Conservation (phyloP, 768 basidiomycete species). For the Nevesoporus exiguus region DNA sequence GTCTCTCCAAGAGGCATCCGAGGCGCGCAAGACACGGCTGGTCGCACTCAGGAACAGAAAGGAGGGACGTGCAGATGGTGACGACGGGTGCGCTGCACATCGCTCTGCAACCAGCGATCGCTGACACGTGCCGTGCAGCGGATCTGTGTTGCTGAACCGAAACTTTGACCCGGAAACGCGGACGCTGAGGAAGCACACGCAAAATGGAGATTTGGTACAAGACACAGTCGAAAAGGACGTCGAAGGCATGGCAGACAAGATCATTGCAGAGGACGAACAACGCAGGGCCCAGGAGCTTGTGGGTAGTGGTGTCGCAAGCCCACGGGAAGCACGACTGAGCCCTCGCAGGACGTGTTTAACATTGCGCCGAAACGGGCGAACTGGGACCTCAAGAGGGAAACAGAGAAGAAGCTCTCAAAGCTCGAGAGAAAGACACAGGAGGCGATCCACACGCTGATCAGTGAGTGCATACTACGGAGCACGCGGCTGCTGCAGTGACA, state of each 20-base stretch:
- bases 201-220: slow-evolving; percentile 54
- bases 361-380: slow-evolving; percentile 97
- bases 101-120: not conserved
- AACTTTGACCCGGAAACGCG: slow-evolving; percentile 92
- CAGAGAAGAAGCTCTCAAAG: slow-evolving; percentile 84
- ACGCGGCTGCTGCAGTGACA: slow-evolving; percentile 4
- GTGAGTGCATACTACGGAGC: slow-evolving; percentile 46
- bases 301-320: slow-evolving; percentile 31
- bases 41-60: slow-evolving; percentile 74
- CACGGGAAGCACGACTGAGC: slow-evolving; percentile 14
- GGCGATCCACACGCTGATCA: slow-evolving; percentile 88
- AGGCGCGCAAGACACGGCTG: slow-evolving; percentile 77
- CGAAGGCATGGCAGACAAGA: slow-evolving; percentile 76
- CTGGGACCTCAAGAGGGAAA: slow-evolving; percentile 93
- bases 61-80: slow-evolving; percentile 48
- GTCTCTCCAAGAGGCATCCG: slow-evolving; percentile 75
- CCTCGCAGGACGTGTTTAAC: slow-evolving; percentile 81
- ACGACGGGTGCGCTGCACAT: slow-evolving; percentile 37
- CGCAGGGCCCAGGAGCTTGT: slow-evolving; percentile 86
- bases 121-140: slow-evolving; percentile 29
- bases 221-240: slow-evolving; percentile 90
- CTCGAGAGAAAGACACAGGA: slow-evolving; percentile 92
- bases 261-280: slow-evolving; percentile 84
- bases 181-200: slow-evolving; percentile 64
- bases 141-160: slow-evolving; percentile 60